phyloP scores from a whole-genome alignment of 306 rosid species.

The Coriaria nepalensis region DNA sequence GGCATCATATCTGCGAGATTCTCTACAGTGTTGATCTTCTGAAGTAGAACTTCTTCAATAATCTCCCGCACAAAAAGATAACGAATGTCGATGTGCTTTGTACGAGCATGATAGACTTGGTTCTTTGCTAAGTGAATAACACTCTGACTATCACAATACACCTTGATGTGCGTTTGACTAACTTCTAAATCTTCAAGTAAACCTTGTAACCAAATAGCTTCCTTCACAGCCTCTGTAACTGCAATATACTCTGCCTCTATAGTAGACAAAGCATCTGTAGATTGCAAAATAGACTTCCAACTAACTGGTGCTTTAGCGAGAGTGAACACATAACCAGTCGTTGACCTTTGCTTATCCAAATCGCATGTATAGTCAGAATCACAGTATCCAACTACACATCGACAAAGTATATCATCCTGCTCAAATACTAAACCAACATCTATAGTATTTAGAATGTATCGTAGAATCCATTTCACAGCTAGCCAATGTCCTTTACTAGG shows the following conservation, averaged over 20 bases:
- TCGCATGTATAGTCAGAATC: neutral
- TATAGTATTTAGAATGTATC: no score
- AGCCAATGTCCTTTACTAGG: no score
- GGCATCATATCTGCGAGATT: slow-evolving; percentile 7
- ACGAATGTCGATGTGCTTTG: slow-evolving; percentile 1
- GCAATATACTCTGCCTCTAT: slow-evolving; percentile 1
- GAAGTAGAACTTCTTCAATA: neutral
- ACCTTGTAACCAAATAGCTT: slow-evolving; percentile 4
- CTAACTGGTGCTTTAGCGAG: neutral
- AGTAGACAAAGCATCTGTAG: neutral
- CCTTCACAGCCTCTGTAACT: neutral
- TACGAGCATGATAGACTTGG: slow-evolving; percentile 1
- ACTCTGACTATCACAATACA: slow-evolving; percentile 7
- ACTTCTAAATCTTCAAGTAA: neutral
- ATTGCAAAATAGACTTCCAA: neutral
- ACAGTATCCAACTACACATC: neutral
- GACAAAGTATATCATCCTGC: neutral
- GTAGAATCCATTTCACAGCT: no score
- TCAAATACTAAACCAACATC: no score
- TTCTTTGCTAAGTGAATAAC: slow-evolving; percentile 1
- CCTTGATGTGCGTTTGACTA: neutral
- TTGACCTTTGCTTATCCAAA: neutral
- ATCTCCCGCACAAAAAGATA: neutral
- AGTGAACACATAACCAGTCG: neutral
- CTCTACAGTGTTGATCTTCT: neutral